phyloP scores from a whole-genome alignment of 1,284 basidiomycete species.

The Cutaneotrichosporon sp. region DNA sequence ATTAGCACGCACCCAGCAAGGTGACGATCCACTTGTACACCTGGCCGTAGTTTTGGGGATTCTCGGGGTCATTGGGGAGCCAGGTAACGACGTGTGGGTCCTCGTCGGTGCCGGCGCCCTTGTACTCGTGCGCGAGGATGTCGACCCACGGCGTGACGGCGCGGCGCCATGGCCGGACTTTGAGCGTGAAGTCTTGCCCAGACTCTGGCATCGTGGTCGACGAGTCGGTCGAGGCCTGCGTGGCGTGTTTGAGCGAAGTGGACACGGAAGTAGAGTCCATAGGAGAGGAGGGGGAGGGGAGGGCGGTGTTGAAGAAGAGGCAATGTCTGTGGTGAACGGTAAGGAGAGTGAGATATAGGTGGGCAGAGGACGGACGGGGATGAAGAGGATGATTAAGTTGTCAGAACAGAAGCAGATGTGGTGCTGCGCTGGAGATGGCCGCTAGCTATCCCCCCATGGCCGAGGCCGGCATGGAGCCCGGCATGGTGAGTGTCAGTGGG shows the following conservation, averaged over 20 bases:
- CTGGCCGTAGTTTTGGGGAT: constrained; percentile 35
- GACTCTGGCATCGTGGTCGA: neutral
- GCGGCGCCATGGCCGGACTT: constrained; percentile 35
- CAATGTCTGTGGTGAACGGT: neutral
- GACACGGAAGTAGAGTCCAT: neutral
- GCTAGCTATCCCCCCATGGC: neutral
- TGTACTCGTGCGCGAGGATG: constrained; percentile 48
- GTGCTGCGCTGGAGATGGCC: neutral
- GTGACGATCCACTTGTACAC: constrained; percentile 38
- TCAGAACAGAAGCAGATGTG: neutral
- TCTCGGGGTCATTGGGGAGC: constrained; percentile 36
- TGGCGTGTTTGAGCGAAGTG: neutral
- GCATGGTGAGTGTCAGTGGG: neutral
- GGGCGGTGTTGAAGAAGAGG: no score
- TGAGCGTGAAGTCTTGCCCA: constrained; percentile 11
- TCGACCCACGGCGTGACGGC: constrained; percentile 47
- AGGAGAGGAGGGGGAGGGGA: neutral
- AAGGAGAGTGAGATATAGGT: neutral
- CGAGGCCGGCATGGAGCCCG: neutral
- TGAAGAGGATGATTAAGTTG: no score
- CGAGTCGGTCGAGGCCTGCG: neutral
- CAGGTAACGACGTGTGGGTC: constrained; percentile 53
- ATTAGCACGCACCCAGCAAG: constrained; percentile 15
- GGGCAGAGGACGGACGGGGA: neutral
- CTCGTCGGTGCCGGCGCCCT: constrained; percentile 48